Conservation (phyloP, 164 flowering plant species). For the Annona cherimola region DNA sequence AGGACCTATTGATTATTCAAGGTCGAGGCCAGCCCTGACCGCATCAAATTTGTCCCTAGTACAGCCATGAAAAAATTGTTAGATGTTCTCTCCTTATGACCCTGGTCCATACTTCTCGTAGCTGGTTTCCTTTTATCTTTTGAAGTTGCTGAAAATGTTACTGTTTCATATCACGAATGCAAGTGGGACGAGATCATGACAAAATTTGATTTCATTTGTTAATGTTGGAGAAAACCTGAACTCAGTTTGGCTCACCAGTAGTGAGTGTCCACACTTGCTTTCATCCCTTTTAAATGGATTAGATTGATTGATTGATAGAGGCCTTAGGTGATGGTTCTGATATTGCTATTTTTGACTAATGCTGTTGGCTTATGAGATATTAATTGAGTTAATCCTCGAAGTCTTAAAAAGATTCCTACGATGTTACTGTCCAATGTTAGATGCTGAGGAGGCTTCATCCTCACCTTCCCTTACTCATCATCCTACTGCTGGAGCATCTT, state of each 20-base stretch:
- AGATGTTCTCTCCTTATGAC: not conserved
- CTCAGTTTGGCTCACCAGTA: not conserved
- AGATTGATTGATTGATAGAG: too few relatives aligned
- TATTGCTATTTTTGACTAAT: not conserved
- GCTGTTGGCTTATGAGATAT: not conserved
- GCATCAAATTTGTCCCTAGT: not conserved
- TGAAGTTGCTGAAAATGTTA: not conserved
- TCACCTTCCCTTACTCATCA: conserved; percentile 28
- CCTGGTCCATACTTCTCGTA: not conserved
- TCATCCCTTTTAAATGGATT: too few relatives aligned
- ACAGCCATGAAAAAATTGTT: not conserved
- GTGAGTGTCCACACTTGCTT: too few relatives aligned
- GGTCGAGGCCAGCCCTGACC: not conserved
- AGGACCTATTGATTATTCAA: too few relatives aligned
- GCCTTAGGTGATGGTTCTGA: too few relatives aligned
- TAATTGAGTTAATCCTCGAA: not conserved
- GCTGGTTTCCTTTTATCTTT: not conserved
- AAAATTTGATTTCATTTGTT: too few relatives aligned
- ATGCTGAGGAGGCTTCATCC: conserved; percentile 31
- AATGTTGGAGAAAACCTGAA: not conserved
- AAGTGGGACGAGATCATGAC: not conserved
- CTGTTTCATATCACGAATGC: not conserved
- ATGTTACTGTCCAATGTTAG: conserved; percentile 26
- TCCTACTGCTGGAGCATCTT: conserved; percentile 36
- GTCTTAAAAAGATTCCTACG: not conserved